Percentiles rank a stretch among this genome's conserved stretches.
Evolutionary conservation across 805 yeast species (phyloP).

Genomic region (Metschnikowia cubensis): DNA sequence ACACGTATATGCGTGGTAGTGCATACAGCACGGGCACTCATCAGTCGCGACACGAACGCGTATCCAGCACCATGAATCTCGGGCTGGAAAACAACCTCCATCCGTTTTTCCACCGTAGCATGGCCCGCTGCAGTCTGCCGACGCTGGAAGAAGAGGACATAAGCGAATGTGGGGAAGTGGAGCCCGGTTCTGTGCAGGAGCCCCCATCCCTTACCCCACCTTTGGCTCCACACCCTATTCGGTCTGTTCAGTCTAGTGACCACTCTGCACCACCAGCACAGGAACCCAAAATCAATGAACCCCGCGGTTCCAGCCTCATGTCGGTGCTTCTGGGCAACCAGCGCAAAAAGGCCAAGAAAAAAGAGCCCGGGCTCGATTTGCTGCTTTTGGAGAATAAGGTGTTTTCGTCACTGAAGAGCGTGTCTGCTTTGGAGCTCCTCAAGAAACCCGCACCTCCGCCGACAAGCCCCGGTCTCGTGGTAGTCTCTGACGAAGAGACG

Average conservation of each 20-base stretch:
- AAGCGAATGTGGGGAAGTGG: too few species aligned
- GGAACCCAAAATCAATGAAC: too few species aligned
- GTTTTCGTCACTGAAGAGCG: conserved; percentile 9
- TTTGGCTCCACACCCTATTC: too few species aligned
- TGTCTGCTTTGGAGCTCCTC: conserved; percentile 13
- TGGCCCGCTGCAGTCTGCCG: neutral
- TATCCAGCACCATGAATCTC: neutral
- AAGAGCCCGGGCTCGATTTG: neutral
- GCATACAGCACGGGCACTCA: neutral
- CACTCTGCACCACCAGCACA: too few species aligned
- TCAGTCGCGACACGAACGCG: conserved; percentile 4
- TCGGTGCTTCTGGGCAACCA: conserved; percentile 17
- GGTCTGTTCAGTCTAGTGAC: too few species aligned
- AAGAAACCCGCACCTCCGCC: conserved; percentile 1
- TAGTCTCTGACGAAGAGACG: neutral
- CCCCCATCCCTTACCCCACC: too few species aligned
- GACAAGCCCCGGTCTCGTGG: neutral
- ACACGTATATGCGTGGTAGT: neutral
- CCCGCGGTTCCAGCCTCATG: conserved; percentile 7
- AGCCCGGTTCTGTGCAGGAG: too few species aligned
- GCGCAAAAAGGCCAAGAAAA: conserved; percentile 6
- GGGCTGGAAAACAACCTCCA: conserved; percentile 6
- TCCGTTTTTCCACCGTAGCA: neutral
- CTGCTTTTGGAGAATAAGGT: conserved; percentile 11
- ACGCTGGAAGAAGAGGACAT: neutral